Base-by-base conservation (phyloP, 441 rosid genomes). In the Mallotus japonicus region DNA sequence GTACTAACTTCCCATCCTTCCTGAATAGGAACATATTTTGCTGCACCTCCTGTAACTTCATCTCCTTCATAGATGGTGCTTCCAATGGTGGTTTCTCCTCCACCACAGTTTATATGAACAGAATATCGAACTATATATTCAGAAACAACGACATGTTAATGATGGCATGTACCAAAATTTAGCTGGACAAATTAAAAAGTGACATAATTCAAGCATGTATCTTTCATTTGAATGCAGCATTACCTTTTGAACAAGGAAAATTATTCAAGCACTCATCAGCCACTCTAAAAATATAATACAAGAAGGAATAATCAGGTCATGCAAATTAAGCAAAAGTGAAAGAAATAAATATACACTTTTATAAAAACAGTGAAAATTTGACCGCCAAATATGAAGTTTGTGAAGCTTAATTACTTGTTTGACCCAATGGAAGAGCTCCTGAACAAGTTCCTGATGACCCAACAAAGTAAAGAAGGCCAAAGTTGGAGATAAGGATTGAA, bases 1-100 rank as follows among this genome's bases (percentile, higher is more conserved):
- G 40, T 83, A 73, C 87, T 86, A 19, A 83, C 56, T 79, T 69
- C 86, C 89, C 87, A 84, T 24, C 70, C 65, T 8, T 61, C 65
- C 53, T 55, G 24, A 4, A 1, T 53, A 1, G 80, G 79, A 51
- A 74, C 67, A 65, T 56, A 84, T 73, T 79, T 81, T 69, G 32
- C 79, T 54, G 74, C 20, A 13, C 85, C 86, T 32, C 84, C 87
- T 13, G 47, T 3, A 6, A 59, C 61, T 56, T 59, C 79, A 70
- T 84, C 89, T n/a, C 72, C 84, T 44, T 78, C 80, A 19, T 84
- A 86, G 12, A 3, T 15, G 37, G 71, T 64, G 28, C 19, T 73
- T 16, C 72, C 72, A 58, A 62, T 22, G 15, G 54, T 37, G 71
- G 71, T 66, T 53, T 55, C 72, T 67, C 40, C 67, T 70, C 83